A percentile compares a stretch with the other conserved stretches of the same genome.
These are phyloP conservation scores for Fusarium circinatum DNA, from an alignment of 2,329 filamentous ascomycete species.

Conservation along the genomic window DNA sequence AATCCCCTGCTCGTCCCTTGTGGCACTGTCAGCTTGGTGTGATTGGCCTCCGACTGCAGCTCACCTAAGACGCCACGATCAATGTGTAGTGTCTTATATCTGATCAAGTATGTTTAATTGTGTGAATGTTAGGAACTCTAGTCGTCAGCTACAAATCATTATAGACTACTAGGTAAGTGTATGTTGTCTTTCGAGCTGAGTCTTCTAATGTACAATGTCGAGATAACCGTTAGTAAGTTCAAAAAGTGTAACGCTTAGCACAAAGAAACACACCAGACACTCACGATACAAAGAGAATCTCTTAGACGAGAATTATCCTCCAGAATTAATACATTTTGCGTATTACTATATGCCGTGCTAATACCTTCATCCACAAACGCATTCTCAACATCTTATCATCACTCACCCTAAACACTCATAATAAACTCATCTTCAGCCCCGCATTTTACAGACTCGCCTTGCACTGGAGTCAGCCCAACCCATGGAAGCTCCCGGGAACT, in stretches of 20 bases:
- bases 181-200: neutral
- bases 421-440: slow-evolving; percentile 21
- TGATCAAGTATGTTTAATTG: neutral
- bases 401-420: slow-evolving; percentile 21
- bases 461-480: slow-evolving; percentile 15
- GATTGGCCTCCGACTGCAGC: neutral
- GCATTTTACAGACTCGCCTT: slow-evolving; percentile 35
- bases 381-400: neutral
- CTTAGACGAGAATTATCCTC: fast-evolving
- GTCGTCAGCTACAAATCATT: neutral
- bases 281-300: neutral
- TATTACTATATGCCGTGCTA: neutral
- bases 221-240: neutral
- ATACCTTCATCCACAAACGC: neutral
- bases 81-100: no score
- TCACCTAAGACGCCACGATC: neutral
- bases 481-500: slow-evolving; percentile 43
- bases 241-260: neutral
- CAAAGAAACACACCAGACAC: no score
- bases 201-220: fast-evolving
- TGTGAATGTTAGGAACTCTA: no score
- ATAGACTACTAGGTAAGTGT: no score
- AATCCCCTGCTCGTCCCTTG: neutral
- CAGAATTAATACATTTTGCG: no score
- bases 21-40: neutral